Conservation (phyloP, 2,329 filamentous ascomycete species). For the Fusarium verticillioides region DNA sequence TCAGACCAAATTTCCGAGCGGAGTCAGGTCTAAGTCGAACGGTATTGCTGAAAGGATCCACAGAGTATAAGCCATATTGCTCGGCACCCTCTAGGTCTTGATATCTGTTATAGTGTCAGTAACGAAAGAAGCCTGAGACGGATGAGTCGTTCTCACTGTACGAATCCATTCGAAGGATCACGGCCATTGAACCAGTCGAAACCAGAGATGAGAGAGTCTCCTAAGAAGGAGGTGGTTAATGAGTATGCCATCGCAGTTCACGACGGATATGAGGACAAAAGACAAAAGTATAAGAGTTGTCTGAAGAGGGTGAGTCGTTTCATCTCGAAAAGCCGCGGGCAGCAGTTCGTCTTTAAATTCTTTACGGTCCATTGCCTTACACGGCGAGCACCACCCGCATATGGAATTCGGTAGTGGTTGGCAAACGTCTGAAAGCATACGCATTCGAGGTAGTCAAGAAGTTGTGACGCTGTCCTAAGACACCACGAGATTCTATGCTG, state of each 20-base stretch:
- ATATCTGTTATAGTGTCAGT: conserved; percentile 51
- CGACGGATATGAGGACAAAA: conserved; percentile 7
- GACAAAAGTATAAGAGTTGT: conserved; percentile 15
- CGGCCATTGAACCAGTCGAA: conserved; percentile 62
- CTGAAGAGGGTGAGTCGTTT: conserved; percentile 7
- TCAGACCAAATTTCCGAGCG: conserved; percentile 50
- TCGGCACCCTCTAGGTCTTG: conserved; percentile 56
- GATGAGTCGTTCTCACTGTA: conserved; percentile 63
- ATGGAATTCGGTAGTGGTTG: conserved; percentile 37
- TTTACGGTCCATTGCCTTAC: conserved; percentile 17
- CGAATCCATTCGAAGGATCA: conserved; percentile 76
- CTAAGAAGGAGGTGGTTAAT: conserved; percentile 56
- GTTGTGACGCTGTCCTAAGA: conserved; percentile 26
- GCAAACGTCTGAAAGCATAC: conserved; percentile 35
- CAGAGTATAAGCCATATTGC: conserved; percentile 53
- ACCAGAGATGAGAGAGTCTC: conserved; percentile 56
- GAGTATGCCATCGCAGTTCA: conserved; percentile 52
- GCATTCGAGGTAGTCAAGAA: conserved; percentile 24
- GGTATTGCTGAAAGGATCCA: conserved; percentile 54
- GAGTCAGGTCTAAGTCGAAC: conserved; percentile 61
- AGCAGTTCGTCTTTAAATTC: conserved; percentile 35
- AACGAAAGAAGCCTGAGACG: conserved; percentile 10
- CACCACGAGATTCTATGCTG: conserved; percentile 33
- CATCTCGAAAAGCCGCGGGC: conserved; percentile 16
- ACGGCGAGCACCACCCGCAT: conserved; percentile 25